Base-by-base conservation (phyloP, 257 asterid genomes). In the Solanum ossicruentum region DNA sequence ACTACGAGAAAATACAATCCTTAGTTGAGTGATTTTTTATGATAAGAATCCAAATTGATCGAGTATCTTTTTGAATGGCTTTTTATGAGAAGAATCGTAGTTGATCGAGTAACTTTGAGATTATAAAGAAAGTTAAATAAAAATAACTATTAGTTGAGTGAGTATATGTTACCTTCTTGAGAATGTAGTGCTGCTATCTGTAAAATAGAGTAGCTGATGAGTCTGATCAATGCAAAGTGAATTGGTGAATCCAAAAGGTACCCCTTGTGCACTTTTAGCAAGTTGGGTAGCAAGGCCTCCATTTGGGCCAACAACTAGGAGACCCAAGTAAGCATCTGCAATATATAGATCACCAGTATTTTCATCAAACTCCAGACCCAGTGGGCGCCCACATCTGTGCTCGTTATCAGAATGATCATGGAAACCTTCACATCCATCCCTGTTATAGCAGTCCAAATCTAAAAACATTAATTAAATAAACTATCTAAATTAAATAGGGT, bases 311-410 rank as follows among this genome's bases (percentile, higher is more conserved):
- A 95, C 97, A 0, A 79, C 87, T 3, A 89, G 87, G 12, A 95
- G 93, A 90, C 98, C 98, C 92, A 93, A 87, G 83, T 93, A 93
- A 0, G 98, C 93, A 86, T 95, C 98, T 1, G 98, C 93, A 32
- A 92, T 90, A 85, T 86, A 92, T 12, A 95, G 90, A 71, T 93
- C 88, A 16, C 98, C 96, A 3, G 86, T 92, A 23, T 86, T 84
- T 3, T 84, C 52, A 43, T 92, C 85, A 85, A 95, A 90, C 2
- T 79, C 55, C 39, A 93, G 92, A 87, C 98, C 98, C 90, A 95
- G 86, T 82, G 98, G 98, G 43, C 98, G 90, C n/a, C 98, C 98
- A 86, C 97, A 95, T 16, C 87, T 86, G 80, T 90, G 91, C 88
- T 95, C 98, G 28, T 8, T 87, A 54, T 5, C 11, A 7, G 84